Percentiles rank a stretch among this genome's conserved stretches.
These are phyloP conservation scores for Ogataea ganodermae DNA, from an alignment of 805 yeast genomes.

Conservation along the genomic window DNA sequence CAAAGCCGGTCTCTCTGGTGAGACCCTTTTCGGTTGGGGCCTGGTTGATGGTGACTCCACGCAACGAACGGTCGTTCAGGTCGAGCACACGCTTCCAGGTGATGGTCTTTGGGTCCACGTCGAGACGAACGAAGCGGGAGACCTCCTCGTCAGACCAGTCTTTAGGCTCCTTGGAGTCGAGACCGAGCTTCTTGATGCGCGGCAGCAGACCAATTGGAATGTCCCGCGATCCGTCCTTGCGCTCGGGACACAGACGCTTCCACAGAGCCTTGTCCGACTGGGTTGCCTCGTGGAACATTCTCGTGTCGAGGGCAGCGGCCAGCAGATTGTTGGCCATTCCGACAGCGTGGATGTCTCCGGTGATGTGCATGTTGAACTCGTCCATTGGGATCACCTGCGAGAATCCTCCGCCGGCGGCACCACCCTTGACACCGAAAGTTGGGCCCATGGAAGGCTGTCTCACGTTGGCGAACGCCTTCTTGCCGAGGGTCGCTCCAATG, in stretches of 20 bases:
- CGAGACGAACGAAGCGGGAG: conserved; percentile 72
- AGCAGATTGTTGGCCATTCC: conserved; percentile 89
- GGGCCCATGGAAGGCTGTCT: conserved; percentile 99
- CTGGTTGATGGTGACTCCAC: conserved; percentile 87
- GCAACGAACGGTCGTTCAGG: conserved; percentile 86
- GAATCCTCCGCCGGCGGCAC: conserved; percentile 99
- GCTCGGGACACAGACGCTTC: conserved; percentile 82
- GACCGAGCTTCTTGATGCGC: conserved; percentile 80
- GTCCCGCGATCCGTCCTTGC: conserved; percentile 70
- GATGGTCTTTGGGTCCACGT: conserved; percentile 86
- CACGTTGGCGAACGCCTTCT: conserved; percentile 87
- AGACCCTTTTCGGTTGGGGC: conserved; percentile 93
- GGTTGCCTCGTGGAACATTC: conserved; percentile 92
- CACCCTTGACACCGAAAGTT: conserved; percentile 97
- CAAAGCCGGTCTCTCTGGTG: conserved; percentile 87
- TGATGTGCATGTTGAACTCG: conserved; percentile 95
- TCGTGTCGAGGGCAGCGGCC: conserved; percentile 95
- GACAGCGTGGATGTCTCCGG: conserved; percentile 97
- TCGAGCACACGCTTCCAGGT: conserved; percentile 94
- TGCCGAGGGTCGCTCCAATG: conserved; percentile 83
- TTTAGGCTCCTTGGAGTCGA: conserved; percentile 75
- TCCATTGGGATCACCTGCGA: conserved; percentile 99
- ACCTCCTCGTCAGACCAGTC: conserved; percentile 78
- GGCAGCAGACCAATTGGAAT: conserved; percentile 79
- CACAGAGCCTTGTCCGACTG: conserved; percentile 78